Conservation (phyloP, 140 eudicot species). For the Ambrosia hybrid region DNA sequence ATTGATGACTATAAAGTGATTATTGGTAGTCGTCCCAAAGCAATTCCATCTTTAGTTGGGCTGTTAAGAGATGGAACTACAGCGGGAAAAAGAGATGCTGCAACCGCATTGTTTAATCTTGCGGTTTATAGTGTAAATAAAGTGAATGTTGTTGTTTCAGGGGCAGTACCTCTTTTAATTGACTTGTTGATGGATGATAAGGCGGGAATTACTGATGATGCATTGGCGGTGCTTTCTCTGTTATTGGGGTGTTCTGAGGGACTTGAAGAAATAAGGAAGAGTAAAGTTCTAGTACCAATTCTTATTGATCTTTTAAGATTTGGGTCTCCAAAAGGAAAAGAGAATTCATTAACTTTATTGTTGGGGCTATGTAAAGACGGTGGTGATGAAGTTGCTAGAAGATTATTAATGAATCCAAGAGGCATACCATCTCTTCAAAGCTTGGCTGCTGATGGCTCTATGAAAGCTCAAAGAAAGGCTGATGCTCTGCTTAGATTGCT, state of each 20-base stretch:
- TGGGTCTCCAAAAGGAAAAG: slow-evolving; percentile 79
- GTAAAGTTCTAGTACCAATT: slow-evolving; percentile 50
- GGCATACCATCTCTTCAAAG: slow-evolving; percentile 75
- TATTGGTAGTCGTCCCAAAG: slow-evolving; percentile 71
- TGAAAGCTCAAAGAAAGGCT: slow-evolving; percentile 78
- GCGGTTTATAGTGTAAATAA: slow-evolving; percentile 60
- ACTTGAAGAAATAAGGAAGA: slow-evolving; percentile 56
- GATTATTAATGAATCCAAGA: slow-evolving; percentile 62
- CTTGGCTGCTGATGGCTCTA: slow-evolving; percentile 72
- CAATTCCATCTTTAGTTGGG: slow-evolving; percentile 58
- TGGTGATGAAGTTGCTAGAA: slow-evolving; percentile 66
- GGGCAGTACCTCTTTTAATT: slow-evolving; percentile 70
- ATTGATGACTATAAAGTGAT: slow-evolving; percentile 64
- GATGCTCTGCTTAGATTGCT: slow-evolving; percentile 81
- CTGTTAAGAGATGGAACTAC: slow-evolving; percentile 67
- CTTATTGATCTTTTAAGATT: slow-evolving; percentile 64
- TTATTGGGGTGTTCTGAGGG: slow-evolving; percentile 64
- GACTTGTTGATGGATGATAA: slow-evolving; percentile 67
- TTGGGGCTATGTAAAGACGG: slow-evolving; percentile 82
- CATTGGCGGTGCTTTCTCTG: slow-evolving; percentile 59
- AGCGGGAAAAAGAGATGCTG: slow-evolving; percentile 80
- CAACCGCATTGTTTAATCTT: slow-evolving; percentile 78
- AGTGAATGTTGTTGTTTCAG: slow-evolving; percentile 51
- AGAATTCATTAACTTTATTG: slow-evolving; percentile 58
- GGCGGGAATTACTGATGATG: slow-evolving; percentile 88